Conservation (phyloP, 2,329 filamentous ascomycete species). For the Thielaviopsis euricoi region DNA sequence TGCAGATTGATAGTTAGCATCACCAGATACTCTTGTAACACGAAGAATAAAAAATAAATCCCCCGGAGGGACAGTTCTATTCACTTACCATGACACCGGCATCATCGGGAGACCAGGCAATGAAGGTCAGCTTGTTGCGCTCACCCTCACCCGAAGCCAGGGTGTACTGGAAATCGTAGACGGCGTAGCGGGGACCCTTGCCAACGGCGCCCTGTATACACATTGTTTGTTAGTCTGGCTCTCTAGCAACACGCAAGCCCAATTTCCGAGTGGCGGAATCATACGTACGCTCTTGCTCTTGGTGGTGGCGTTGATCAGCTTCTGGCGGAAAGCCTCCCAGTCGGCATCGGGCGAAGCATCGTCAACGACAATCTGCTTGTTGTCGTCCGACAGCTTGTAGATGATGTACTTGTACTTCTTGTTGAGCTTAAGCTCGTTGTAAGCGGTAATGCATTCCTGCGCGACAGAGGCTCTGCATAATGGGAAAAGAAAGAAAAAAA, state of each 20-base stretch:
- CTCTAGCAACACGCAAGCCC: too few species aligned
- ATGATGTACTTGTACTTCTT: slow-evolving; percentile 77
- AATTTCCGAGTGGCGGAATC: slow-evolving; percentile 2
- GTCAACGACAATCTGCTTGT: slow-evolving; percentile 69
- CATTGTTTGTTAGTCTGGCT: background rate
- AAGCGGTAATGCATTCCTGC: slow-evolving; percentile 52
- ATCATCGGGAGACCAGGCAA: slow-evolving; percentile 70
- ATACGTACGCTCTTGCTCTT: slow-evolving; percentile 49
- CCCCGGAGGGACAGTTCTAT: too few species aligned
- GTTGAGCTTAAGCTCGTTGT: slow-evolving; percentile 70
- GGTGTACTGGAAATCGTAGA: slow-evolving; percentile 72
- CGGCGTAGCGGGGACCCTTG: slow-evolving; percentile 65
- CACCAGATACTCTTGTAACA: background rate
- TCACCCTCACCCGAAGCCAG: slow-evolving; percentile 55
- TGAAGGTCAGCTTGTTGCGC: slow-evolving; percentile 65
- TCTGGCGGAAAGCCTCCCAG: slow-evolving; percentile 59
- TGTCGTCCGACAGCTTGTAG: slow-evolving; percentile 73
- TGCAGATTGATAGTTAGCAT: slow-evolving; percentile 20
- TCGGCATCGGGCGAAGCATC: slow-evolving; percentile 49
- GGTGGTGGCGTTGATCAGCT: slow-evolving; percentile 55
- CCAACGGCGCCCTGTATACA: slow-evolving; percentile 32
- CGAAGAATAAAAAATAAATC: background rate
- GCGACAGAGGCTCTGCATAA: slow-evolving; percentile 50
- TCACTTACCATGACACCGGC: slow-evolving; percentile 54
- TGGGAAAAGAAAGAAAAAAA: background rate